A percentile compares a stretch with the other conserved stretches of the same genome.
These are phyloP conservation scores for Penicillium sp. DNA, from an alignment of 2,329 filamentous ascomycete genomes.

Conservation along the genomic window DNA sequence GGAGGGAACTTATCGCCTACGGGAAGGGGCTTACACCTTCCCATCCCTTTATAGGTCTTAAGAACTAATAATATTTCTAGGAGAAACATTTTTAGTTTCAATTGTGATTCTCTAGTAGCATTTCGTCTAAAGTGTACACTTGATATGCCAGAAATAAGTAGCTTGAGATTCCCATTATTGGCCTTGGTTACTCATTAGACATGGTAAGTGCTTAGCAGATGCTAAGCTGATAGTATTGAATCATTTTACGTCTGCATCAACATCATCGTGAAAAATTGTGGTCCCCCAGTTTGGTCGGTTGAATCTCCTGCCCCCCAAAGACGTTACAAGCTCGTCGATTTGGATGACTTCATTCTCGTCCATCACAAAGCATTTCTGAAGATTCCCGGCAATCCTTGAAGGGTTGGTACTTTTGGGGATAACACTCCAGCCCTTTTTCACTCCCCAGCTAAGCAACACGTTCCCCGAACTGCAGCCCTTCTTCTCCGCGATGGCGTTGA, in stretches of 20 bases:
- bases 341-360: slow-evolving; percentile 13
- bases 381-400: slow-evolving; percentile 12
- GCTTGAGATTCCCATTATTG: too few species aligned
- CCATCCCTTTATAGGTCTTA: too few species aligned
- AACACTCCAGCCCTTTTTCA: slow-evolving; percentile 23
- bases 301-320: slow-evolving; percentile 23
- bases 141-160: too few species aligned
- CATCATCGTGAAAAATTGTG: slow-evolving; percentile 28
- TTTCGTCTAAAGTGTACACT: too few species aligned
- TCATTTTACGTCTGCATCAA: slow-evolving; percentile 9
- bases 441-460: slow-evolving; percentile 22
- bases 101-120: too few species aligned
- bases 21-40: too few species aligned
- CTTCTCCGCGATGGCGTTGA: slow-evolving; percentile 15
- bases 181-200: too few species aligned
- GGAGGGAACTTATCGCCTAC: too few species aligned
- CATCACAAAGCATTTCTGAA: slow-evolving; percentile 18
- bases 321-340: slow-evolving; percentile 16
- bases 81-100: too few species aligned
- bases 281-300: slow-evolving; percentile 30
- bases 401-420: slow-evolving; percentile 21
- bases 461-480: slow-evolving; percentile 19
- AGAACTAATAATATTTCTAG: too few species aligned
- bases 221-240: background rate
- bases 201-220: too few species aligned